A percentile compares a stretch with the other conserved stretches of the same genome.
Conservation (phyloP, 2,329 filamentous ascomycete species). For the Tolypocladium capitatum region DNA sequence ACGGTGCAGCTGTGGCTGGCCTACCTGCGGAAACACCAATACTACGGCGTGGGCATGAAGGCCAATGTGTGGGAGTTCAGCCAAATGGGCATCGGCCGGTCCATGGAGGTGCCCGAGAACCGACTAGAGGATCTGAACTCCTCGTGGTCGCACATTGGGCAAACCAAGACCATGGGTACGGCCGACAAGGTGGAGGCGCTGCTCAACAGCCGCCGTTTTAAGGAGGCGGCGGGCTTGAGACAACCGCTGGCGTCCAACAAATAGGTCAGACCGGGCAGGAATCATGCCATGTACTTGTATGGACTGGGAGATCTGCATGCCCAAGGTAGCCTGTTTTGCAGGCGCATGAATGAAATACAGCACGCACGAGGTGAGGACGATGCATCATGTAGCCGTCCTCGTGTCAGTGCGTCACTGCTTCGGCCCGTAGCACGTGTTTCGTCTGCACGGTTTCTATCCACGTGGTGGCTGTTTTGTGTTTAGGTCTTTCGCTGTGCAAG, state of each 20-base stretch:
- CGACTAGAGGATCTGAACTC: conserved; percentile 24
- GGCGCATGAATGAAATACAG: not conserved
- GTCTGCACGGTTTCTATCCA: not conserved
- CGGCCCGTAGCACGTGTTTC: not conserved
- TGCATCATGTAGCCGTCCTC: not conserved
- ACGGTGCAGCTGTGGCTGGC: conserved; percentile 85
- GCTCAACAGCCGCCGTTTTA: conserved; percentile 38
- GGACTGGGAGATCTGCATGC: not conserved
- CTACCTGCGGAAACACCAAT: conserved; percentile 82
- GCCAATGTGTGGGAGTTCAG: conserved; percentile 91
- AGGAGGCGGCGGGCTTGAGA: conserved; percentile 18
- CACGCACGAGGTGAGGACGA: not conserved
- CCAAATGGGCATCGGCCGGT: conserved; percentile 38
- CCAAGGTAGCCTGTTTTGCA: not conserved
- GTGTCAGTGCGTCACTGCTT: not conserved
- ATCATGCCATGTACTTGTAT: not conserved
- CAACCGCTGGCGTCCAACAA: conserved; percentile 4
- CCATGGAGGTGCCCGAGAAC: conserved; percentile 12
- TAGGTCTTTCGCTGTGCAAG: not conserved
- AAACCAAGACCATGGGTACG: conserved; percentile 34
- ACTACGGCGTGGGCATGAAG: conserved; percentile 97
- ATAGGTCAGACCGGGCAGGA: not conserved
- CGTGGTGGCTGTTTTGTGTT: not conserved
- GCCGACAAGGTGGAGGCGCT: conserved; percentile 44
- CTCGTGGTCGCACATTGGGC: conserved; percentile 43